These are phyloP conservation scores for Pleurotus cornucopiae DNA, from an alignment of 768 basidiomycete species.

Conservation along the genomic window DNA sequence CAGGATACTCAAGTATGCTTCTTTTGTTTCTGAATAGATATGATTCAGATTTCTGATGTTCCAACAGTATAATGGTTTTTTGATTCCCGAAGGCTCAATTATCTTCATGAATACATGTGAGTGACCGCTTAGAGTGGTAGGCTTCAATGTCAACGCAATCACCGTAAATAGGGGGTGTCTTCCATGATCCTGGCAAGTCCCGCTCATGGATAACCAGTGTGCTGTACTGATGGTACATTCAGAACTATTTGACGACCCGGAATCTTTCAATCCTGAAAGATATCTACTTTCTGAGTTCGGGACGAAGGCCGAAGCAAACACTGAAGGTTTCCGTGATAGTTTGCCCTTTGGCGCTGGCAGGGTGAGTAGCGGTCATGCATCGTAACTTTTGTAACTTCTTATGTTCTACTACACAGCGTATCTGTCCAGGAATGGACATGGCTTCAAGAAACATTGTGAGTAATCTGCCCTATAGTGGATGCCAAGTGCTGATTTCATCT, in stretches of 20 bases:
- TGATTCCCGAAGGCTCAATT: neutral
- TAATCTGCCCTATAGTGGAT: neutral
- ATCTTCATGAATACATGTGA: neutral
- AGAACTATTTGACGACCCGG: neutral
- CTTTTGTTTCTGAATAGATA: neutral
- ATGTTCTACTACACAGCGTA: neutral
- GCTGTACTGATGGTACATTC: neutral
- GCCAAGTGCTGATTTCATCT: neutral
- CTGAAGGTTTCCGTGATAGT: neutral
- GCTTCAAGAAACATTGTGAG: neutral
- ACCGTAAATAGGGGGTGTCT: neutral
- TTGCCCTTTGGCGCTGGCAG: neutral
- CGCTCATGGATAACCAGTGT: neutral
- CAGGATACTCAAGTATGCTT: neutral
- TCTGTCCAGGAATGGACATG: neutral
- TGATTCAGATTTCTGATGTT: neutral
- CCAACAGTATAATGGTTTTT: neutral
- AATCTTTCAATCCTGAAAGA: neutral
- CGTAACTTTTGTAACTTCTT: neutral
- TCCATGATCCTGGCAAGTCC: neutral
- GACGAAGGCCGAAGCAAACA: neutral
- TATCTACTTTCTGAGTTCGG: neutral
- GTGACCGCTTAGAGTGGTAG: too few relatives aligned
- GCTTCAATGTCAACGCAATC: neutral
- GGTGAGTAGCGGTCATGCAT: neutral